phyloP scores from a whole-genome alignment of 257 asterid genomes.

The Ligustrum vulgare region DNA sequence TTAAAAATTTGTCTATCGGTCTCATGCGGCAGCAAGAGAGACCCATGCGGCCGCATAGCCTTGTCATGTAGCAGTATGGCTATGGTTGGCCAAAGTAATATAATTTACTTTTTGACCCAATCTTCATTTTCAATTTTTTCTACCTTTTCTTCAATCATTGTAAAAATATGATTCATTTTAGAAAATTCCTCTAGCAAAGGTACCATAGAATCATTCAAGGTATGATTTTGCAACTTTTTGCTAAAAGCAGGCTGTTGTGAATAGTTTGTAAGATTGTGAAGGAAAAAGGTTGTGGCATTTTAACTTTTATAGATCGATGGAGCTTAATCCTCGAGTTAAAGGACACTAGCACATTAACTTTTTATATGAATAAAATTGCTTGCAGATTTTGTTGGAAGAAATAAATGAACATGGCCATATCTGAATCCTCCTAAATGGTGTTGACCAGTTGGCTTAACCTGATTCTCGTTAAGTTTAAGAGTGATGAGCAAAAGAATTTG shows the following conservation, averaged over 20 bases:
- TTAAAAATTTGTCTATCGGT: too few relatives aligned
- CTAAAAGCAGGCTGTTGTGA: background rate
- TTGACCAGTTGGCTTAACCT: background rate
- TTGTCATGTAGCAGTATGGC: too few relatives aligned
- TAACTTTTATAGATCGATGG: background rate
- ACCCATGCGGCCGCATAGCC: too few relatives aligned
- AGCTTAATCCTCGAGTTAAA: background rate
- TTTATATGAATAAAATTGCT: background rate
- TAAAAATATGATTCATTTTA: too few relatives aligned
- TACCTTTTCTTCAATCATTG: too few relatives aligned
- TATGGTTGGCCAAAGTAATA: too few relatives aligned
- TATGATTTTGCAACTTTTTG: conserved; percentile 24
- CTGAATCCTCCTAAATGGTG: background rate
- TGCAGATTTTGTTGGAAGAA: background rate
- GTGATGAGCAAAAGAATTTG: background rate
- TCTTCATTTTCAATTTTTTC: too few relatives aligned
- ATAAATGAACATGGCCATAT: background rate
- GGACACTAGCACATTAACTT: background rate
- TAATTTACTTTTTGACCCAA: too few relatives aligned
- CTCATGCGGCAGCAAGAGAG: too few relatives aligned
- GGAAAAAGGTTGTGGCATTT: background rate
- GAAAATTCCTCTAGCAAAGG: too few relatives aligned
- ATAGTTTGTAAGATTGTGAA: too few relatives aligned
- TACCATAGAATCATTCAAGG: conserved; percentile 83
- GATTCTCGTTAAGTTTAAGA: background rate